Conservation (phyloP, 768 basidiomycete species). For the Lactarius pseudohatsudake region DNA sequence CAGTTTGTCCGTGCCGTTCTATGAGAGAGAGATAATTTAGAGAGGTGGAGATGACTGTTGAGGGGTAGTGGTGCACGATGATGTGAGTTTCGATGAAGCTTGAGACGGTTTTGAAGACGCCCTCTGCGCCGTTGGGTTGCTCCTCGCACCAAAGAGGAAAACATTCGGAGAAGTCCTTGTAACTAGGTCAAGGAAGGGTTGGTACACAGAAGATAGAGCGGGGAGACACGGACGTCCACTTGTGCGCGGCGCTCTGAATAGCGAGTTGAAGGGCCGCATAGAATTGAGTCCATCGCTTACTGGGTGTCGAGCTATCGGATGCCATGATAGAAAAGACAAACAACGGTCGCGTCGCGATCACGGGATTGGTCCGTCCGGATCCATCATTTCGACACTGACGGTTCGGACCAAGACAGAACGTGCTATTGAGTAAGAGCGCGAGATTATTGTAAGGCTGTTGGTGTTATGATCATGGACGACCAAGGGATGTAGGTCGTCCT, state of each 20-base stretch:
- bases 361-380: neutral
- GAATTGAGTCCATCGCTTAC: conserved; percentile 52
- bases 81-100: conserved; percentile 70
- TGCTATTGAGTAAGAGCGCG: too few relatives aligned
- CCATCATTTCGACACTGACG: too few relatives aligned
- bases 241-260: conserved; percentile 50
- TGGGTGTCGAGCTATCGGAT: conserved; percentile 31
- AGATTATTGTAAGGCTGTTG: too few relatives aligned
- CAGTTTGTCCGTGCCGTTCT: conserved; percentile 69
- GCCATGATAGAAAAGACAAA: conserved; percentile 29
- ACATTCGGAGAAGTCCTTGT: conserved; percentile 47
- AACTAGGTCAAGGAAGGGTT: conserved; percentile 34
- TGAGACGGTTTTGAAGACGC: conserved; percentile 55
- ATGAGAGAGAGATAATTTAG: neutral
- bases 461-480: too few relatives aligned
- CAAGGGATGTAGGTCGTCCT: too few relatives aligned
- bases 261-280: conserved; percentile 54
- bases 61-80: conserved; percentile 33
- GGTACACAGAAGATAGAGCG: neutral
- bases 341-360: conserved; percentile 11
- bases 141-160: conserved; percentile 43
- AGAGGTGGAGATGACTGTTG: neutral
- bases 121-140: conserved; percentile 37
- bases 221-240: conserved; percentile 49
- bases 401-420: too few relatives aligned